A percentile compares a stretch with the other conserved stretches of the same genome.
Conservation (phyloP, 768 basidiomycete genomes). For the Collybiopsis luxurians region DNA sequence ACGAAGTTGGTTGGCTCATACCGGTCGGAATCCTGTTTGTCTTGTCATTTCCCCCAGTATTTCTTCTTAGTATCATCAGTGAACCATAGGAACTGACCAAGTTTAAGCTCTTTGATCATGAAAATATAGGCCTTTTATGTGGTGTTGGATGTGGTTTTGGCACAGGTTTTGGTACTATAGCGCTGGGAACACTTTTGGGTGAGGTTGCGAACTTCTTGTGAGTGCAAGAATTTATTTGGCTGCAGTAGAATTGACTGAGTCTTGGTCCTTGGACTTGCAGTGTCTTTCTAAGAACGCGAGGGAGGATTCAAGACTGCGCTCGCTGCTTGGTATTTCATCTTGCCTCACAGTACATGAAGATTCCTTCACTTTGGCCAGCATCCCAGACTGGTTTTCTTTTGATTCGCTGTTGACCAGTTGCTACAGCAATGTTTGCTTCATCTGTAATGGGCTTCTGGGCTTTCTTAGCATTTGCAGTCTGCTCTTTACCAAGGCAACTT, state of each 20-base stretch:
- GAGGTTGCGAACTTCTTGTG: constrained; percentile 66
- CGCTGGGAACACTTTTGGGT: constrained; percentile 56
- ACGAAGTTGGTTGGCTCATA: constrained; percentile 44
- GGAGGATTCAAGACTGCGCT: constrained; percentile 63
- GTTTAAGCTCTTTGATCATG: constrained; percentile 46
- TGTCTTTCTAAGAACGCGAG: constrained; percentile 45
- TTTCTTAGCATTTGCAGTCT: constrained; percentile 29
- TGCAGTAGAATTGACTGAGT: background rate
- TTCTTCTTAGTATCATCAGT: constrained; percentile 16
- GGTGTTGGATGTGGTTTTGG: constrained; percentile 48
- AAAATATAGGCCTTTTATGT: constrained; percentile 40
- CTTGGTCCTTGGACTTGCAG: constrained; percentile 20
- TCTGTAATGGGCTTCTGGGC: constrained; percentile 29
- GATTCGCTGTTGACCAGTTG: constrained; percentile 21
- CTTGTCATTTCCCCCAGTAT: constrained; percentile 40
- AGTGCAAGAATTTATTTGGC: constrained; percentile 19
- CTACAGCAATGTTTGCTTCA: constrained; percentile 26
- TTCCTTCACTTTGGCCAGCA: too few relatives aligned
- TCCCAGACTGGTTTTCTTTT: background rate
- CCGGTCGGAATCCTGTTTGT: constrained; percentile 58
- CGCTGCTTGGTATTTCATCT: constrained; percentile 42
- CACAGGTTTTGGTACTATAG: constrained; percentile 59
- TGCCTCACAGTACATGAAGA: constrained; percentile 11
- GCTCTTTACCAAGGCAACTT: constrained; percentile 35
- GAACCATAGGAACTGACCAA: constrained; percentile 64